Percentiles rank a stretch among this genome's conserved stretches.
Conservation (phyloP, 2,329 filamentous ascomycete genomes). For the Penicillium sp. region DNA sequence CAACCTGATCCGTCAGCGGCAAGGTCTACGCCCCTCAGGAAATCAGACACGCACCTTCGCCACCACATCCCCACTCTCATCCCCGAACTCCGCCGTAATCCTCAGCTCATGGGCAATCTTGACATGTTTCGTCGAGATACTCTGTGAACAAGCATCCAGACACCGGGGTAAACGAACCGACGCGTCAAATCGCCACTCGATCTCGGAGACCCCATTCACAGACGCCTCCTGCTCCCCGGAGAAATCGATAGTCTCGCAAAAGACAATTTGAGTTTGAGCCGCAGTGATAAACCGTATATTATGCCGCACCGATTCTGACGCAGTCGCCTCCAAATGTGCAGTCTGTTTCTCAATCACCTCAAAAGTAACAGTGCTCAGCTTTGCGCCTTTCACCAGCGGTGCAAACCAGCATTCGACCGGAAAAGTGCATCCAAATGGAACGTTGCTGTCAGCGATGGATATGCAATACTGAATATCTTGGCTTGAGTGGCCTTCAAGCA, state of each 20-base stretch:
- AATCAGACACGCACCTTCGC: background rate
- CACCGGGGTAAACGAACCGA: background rate
- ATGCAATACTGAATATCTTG: constrained; percentile 18
- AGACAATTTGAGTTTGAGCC: constrained; percentile 7
- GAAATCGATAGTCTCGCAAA: constrained; percentile 1
- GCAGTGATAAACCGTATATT: constrained; percentile 15
- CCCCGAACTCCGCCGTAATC: constrained; percentile 1
- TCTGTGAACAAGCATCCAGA: constrained; percentile 5
- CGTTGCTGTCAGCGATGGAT: constrained; percentile 17
- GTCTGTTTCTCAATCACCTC: constrained; percentile 18
- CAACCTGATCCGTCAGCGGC: background rate
- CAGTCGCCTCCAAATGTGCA: constrained; percentile 16
- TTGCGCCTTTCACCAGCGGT: constrained; percentile 13
- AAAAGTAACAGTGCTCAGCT: constrained; percentile 9
- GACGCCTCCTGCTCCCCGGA: background rate
- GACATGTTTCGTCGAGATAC: background rate
- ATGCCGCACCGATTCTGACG: constrained; percentile 15
- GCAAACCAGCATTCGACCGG: constrained; percentile 20
- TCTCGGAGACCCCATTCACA: background rate
- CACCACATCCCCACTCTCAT: background rate
- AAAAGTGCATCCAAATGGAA: constrained; percentile 22
- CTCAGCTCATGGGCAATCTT: constrained; percentile 5
- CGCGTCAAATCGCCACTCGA: constrained; percentile 6
- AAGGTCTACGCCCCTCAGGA: too few relatives aligned
- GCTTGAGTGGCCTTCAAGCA: constrained; percentile 8